A percentile compares a stretch with the other conserved stretches of the same genome.
phyloP scores from a whole-genome alignment of 805 yeast species.

The Wickerhamomyces strasburgensis region DNA sequence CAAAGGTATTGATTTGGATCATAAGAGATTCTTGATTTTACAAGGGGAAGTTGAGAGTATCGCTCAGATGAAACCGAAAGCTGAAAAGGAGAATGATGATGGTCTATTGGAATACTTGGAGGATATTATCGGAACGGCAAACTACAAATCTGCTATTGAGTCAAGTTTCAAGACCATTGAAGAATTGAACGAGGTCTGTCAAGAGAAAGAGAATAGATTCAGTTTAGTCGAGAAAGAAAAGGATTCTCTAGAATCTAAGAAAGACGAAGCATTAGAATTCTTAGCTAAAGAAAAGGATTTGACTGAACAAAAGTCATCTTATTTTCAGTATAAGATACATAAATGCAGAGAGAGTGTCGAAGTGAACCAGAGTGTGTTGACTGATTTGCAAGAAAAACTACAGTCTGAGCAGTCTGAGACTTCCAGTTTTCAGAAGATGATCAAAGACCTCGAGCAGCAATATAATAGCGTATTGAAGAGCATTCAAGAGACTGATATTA shows the following conservation, averaged over 20 bases:
- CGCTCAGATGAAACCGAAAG: slow-evolving; percentile 98
- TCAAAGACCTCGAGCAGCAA: slow-evolving; percentile 28
- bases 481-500: slow-evolving; percentile 20
- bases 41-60: slow-evolving; percentile 99
- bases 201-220: slow-evolving; percentile 75
- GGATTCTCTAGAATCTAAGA: slow-evolving; percentile 52
- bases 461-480: slow-evolving; percentile 22
- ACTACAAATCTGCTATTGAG: slow-evolving; percentile 75
- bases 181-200: slow-evolving; percentile 70
- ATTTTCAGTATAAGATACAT: slow-evolving; percentile 47
- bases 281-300: slow-evolving; percentile 60
- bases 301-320: slow-evolving; percentile 45
- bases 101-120: slow-evolving; percentile 92
- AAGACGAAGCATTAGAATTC: slow-evolving; percentile 64
- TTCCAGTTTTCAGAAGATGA: slow-evolving; percentile 34
- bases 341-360: slow-evolving; percentile 37
- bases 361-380: slow-evolving; percentile 32
- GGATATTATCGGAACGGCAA: slow-evolving; percentile 93
- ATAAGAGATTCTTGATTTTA: slow-evolving; percentile 85
- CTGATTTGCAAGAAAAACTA: slow-evolving; percentile 37
- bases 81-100: slow-evolving; percentile 87
- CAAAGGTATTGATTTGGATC: slow-evolving; percentile 91
- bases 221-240: slow-evolving; percentile 77
- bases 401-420: slow-evolving; percentile 40
- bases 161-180: slow-evolving; percentile 56